phyloP scores from a whole-genome alignment of 2,329 filamentous ascomycete genomes.

The Cercospora canescens region DNA sequence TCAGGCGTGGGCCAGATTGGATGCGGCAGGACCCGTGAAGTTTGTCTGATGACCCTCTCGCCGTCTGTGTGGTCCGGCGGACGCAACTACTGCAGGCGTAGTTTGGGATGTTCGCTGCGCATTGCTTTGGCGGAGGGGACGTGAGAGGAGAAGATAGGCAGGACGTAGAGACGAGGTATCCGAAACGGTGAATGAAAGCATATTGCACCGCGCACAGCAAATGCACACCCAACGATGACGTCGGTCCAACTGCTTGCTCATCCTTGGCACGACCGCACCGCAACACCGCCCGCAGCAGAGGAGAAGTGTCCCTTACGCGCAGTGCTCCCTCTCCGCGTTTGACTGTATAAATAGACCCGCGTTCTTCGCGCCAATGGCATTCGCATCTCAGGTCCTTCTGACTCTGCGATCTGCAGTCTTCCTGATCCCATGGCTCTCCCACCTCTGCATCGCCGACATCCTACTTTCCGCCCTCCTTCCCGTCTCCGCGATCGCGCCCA shows the following conservation, averaged over 20 bases:
- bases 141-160: not conserved
- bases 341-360: not conserved
- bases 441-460: constrained; percentile 55
- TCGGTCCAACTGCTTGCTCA: not conserved
- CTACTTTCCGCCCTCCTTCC: constrained; percentile 39
- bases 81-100: not conserved
- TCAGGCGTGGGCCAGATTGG: not conserved
- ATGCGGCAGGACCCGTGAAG: not conserved
- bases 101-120: not conserved
- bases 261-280: not conserved
- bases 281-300: not conserved
- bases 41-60: not conserved
- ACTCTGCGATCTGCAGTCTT: constrained; percentile 38
- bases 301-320: too few relatives aligned
- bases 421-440: constrained; percentile 53
- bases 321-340: too few relatives aligned
- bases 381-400: constrained; percentile 25
- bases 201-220: not conserved
- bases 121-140: not conserved
- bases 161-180: not conserved
- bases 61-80: not conserved
- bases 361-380: not conserved
- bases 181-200: not conserved
- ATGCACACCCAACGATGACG: not conserved
- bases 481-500: constrained; percentile 41